Percentiles rank a stretch among this genome's conserved stretches.
Evolutionary conservation across 257 asterid species (phyloP).

Genomic region (Solanum piurae): DNA sequence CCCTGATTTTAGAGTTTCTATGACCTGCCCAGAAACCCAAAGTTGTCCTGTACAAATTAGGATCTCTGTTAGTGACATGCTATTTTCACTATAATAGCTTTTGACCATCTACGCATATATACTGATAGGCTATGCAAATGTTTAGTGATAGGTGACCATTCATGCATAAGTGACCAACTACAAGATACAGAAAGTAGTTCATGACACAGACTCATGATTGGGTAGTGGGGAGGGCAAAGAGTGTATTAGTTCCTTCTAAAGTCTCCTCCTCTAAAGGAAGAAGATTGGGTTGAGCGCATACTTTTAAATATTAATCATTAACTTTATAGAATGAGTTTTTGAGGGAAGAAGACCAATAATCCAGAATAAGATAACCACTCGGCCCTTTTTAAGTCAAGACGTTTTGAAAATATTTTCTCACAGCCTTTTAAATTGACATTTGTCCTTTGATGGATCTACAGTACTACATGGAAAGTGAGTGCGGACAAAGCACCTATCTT

Average conservation of each 20-base stretch:
- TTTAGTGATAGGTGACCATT: not conserved
- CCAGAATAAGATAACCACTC: not conserved
- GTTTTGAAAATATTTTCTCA: not conserved
- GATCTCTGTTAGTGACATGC: not conserved
- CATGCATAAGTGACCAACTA: not conserved
- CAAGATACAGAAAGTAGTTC: not conserved
- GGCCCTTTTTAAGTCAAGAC: not conserved
- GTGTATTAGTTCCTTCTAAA: not conserved
- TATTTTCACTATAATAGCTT: not conserved
- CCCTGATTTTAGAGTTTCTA: conserved; percentile 90
- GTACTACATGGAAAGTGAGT: not conserved
- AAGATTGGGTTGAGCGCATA: not conserved
- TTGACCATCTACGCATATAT: not conserved
- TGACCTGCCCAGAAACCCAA: conserved; percentile 99
- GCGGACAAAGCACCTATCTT: not conserved
- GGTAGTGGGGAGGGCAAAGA: not conserved
- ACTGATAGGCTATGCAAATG: not conserved
- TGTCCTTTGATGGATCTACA: not conserved
- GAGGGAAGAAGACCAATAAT: not conserved
- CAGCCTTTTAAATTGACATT: not conserved
- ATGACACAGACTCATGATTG: not conserved
- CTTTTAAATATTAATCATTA: not conserved
- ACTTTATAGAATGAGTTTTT: not conserved
- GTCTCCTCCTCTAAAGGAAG: not conserved
- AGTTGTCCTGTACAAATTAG: conserved; percentile 55